A percentile compares a stretch with the other conserved stretches of the same genome.
phyloP scores from a whole-genome alignment of 1,139 yeast genomes.

The Lodderomyces elongisporus region DNA sequence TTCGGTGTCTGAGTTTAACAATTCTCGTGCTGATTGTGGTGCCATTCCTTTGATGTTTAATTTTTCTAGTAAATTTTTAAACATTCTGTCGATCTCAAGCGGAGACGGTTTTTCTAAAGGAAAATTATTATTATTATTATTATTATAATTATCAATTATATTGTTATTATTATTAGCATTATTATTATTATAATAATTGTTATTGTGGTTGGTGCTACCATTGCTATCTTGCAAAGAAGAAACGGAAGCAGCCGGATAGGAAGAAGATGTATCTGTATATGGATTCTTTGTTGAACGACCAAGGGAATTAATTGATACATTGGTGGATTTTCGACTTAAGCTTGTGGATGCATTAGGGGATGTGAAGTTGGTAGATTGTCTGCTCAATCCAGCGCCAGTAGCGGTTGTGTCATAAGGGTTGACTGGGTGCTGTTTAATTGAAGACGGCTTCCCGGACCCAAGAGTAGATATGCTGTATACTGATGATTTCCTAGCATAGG shows the following conservation, averaged over 20 bases:
- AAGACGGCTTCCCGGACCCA: conserved; percentile 4
- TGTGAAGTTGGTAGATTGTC: neutral
- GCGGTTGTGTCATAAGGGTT: too few relatives aligned
- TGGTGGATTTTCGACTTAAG: conserved; percentile 14
- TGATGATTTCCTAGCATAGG: conserved; percentile 38
- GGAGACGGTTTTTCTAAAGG: conserved; percentile 58
- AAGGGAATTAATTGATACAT: conserved; percentile 28
- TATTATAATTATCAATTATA: too few relatives aligned
- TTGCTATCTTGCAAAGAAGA: too few relatives aligned
- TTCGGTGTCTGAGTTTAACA: conserved; percentile 68
- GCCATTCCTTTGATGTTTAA: conserved; percentile 82
- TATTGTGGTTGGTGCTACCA: too few relatives aligned
- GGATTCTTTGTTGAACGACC: conserved; percentile 28
- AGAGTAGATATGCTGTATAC: conserved; percentile 32
- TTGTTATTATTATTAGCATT: too few relatives aligned
- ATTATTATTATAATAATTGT: too few relatives aligned
- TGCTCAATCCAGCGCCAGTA: too few relatives aligned
- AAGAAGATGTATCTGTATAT: conserved; percentile 12
- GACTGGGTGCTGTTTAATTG: too few relatives aligned
- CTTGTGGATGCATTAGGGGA: neutral
- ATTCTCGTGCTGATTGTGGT: conserved; percentile 68
- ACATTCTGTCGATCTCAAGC: conserved; percentile 60
- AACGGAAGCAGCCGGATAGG: too few relatives aligned
- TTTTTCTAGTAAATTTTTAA: conserved; percentile 68
- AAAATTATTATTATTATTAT: too few relatives aligned